Conservation (phyloP, 2,329 filamentous ascomycete species). For the Colletotrichum navitas region DNA sequence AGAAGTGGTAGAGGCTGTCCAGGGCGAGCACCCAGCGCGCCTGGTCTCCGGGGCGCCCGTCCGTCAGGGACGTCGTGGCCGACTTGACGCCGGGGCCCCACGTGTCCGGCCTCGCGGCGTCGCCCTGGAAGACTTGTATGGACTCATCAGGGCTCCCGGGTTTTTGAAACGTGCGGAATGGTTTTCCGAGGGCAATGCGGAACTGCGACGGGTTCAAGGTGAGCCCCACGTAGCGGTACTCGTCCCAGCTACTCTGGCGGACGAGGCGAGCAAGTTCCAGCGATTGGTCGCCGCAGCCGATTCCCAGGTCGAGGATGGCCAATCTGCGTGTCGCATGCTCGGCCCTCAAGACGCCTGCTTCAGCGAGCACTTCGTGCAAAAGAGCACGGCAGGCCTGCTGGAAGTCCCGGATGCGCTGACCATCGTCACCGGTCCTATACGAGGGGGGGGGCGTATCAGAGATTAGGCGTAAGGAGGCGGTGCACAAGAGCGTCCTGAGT, state of each 20-base stretch:
- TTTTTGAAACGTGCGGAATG: constrained; percentile 45
- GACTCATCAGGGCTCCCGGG: constrained; percentile 24
- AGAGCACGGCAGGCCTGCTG: constrained; percentile 63
- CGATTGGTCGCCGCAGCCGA: constrained; percentile 71
- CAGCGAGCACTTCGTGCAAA: constrained; percentile 59
- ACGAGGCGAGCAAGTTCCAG: constrained; percentile 56
- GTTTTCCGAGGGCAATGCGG: constrained; percentile 50
- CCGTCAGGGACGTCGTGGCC: constrained; percentile 47
- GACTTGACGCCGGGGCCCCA: constrained; percentile 52
- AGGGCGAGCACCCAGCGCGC: constrained; percentile 67
- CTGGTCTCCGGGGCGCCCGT: constrained; percentile 26
- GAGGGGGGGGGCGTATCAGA: background rate
- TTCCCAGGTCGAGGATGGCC: constrained; percentile 66
- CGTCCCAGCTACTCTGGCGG: constrained; percentile 41
- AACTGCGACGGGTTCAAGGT: constrained; percentile 63
- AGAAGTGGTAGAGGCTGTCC: constrained; percentile 70
- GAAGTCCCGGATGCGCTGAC: constrained; percentile 52
- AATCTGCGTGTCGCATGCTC: constrained; percentile 41
- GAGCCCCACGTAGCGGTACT: constrained; percentile 64
- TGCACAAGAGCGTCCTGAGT: background rate
- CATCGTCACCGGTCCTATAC: constrained; percentile 48
- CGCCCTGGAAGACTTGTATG: constrained; percentile 59
- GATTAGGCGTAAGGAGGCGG: background rate
- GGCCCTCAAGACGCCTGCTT: constrained; percentile 55
- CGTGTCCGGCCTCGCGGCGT: constrained; percentile 61